Base-by-base conservation (phyloP, 1,284 basidiomycete species). In the Stygiomarasmius scandens region DNA sequence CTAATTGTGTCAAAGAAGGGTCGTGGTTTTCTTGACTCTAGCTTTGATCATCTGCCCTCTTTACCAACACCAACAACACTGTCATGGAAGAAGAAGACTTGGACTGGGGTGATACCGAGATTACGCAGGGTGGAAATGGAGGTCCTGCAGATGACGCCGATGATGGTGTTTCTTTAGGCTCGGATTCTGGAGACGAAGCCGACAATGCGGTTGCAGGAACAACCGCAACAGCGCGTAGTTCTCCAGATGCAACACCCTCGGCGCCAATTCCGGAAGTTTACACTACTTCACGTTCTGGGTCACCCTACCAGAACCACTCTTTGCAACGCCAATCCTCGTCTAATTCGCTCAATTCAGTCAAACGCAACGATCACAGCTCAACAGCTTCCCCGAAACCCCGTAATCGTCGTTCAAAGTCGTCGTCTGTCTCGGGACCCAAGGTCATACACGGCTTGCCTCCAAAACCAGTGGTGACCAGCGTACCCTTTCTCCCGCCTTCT, bases 91-190 rank as follows among this genome's bases (percentile, higher is more conserved):
- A 71, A 44, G 89, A 91, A 67, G 72, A 82, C 34, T 75, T 90
- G 36, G 89, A 91, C 73, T 91, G 89, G 89, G 86, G 87, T 65
- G 88, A 87, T 58, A 89, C 89, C 51, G 84, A 88, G 57, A 84
- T 85, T 62, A 67, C 64, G 47, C 69, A 71, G 58, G 64, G 66
- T 46, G 66, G 60, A 43, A 60, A 47, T 47, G 58, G 54, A 49
- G 50, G 46, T 32, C 67, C 66, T 36, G 72, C 71, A 49, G 62
- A 67, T 16, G 84, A 85, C 60, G 85, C 85, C 61, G 79, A 75
- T 49, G 86, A 85, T 64, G 88, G 89, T 66, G 85, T 67, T 83
- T 56, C 85, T 89, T 59, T 90, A 41, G 59, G 58, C 86, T 50
- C 79, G 89, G 47, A 86, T 86, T 59, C 60, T 46, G 85, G 85